A percentile compares a stretch with the other conserved stretches of the same genome.
Conservation (phyloP, 2,329 filamentous ascomycete species). For the Leptographium galeiforme region DNA sequence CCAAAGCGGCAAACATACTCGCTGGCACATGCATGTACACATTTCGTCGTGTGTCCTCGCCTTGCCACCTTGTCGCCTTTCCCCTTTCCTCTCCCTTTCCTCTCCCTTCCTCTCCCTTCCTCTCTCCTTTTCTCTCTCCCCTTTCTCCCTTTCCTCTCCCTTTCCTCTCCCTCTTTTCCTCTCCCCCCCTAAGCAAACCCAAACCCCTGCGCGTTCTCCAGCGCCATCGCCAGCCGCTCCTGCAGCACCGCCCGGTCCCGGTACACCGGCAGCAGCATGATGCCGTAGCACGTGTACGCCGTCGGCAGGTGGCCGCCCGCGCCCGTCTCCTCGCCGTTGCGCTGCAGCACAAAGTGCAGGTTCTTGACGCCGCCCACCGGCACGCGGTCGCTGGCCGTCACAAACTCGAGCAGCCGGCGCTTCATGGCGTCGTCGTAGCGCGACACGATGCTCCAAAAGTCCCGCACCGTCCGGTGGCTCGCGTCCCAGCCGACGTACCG, state of each 20-base stretch:
- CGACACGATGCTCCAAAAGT: conserved; percentile 76
- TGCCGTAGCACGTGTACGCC: conserved; percentile 88
- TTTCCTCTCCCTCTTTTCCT: no score
- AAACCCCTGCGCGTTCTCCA: conserved; percentile 83
- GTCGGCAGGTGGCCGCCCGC: conserved; percentile 55
- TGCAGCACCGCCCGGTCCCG: conserved; percentile 53
- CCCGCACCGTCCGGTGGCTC: conserved; percentile 52
- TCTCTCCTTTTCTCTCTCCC: no score
- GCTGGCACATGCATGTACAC: not conserved
- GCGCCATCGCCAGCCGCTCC: conserved; percentile 66
- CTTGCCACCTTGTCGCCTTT: not conserved
- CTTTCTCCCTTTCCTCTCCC: no score
- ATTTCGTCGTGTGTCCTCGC: not conserved
- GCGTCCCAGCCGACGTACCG: conserved; percentile 74
- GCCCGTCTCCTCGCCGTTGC: conserved; percentile 51
- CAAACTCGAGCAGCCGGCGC: conserved; percentile 74
- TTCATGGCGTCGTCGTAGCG: conserved; percentile 55
- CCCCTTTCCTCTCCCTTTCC: not conserved
- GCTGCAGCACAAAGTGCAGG: conserved; percentile 72
- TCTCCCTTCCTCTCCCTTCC: no score
- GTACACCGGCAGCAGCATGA: conserved; percentile 76
- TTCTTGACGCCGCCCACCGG: conserved; percentile 76
- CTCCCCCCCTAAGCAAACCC: conserved; percentile 54
- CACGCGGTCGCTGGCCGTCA: conserved; percentile 82
- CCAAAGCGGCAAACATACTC: not conserved